Percentiles rank a stretch among this genome's conserved stretches.
Conservation (phyloP, 2,329 filamentous ascomycete species). For the Trichoderma arundinaceum region DNA sequence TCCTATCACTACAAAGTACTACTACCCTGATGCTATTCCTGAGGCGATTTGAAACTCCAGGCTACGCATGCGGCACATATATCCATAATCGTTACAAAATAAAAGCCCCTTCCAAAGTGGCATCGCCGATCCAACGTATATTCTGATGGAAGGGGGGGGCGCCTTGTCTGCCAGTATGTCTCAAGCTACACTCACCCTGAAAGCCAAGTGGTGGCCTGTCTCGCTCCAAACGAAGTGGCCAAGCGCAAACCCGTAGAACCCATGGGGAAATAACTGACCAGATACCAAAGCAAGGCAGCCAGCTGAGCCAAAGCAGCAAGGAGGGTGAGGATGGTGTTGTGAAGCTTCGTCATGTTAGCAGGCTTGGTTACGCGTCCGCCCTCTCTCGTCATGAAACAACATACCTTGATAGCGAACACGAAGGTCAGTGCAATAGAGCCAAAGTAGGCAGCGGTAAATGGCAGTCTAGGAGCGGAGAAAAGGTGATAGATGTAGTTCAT, state of each 20-base stretch:
- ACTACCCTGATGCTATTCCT: not conserved
- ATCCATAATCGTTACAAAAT: slow-evolving; percentile 4
- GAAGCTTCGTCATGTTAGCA: slow-evolving; percentile 62
- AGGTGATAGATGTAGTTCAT: slow-evolving; percentile 83
- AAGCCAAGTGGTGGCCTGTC: slow-evolving; percentile 87
- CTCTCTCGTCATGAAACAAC: slow-evolving; percentile 49
- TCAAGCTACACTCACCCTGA: slow-evolving; percentile 59
- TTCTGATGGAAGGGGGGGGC: not conserved
- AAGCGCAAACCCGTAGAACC: slow-evolving; percentile 86
- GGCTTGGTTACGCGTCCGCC: not conserved
- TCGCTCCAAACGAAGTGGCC: slow-evolving; percentile 83
- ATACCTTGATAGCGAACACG: slow-evolving; percentile 90
- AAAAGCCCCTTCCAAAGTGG: not conserved
- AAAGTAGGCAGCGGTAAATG: slow-evolving; percentile 94
- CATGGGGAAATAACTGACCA: slow-evolving; percentile 98
- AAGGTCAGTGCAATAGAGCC: slow-evolving; percentile 88
- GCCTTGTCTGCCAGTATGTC: not conserved
- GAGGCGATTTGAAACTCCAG: slow-evolving; percentile 1
- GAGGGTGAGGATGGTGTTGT: slow-evolving; percentile 82
- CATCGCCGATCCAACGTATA: not conserved
- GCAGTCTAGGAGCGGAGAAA: slow-evolving; percentile 80
- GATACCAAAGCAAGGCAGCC: slow-evolving; percentile 84
- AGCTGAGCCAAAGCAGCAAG: slow-evolving; percentile 84
- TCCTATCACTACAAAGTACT: not conserved
- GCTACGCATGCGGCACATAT: slow-evolving; percentile 5